phyloP scores from a whole-genome alignment of 2,329 filamentous ascomycete species.

The Cladophialophora immunda region DNA sequence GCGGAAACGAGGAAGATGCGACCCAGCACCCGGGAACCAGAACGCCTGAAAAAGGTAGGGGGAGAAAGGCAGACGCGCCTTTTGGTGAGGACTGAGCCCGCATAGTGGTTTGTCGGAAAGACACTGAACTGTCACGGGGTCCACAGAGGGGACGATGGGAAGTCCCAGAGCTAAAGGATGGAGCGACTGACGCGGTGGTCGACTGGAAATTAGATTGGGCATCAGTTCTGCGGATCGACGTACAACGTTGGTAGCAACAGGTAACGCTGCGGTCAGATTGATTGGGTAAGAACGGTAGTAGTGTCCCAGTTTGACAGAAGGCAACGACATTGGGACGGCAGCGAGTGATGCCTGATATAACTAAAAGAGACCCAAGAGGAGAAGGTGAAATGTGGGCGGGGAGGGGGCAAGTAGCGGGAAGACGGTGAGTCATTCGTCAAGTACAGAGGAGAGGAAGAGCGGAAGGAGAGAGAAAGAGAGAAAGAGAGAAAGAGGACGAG shows the following conservation, averaged over 20 bases:
- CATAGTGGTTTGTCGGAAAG: neutral
- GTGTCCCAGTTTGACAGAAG: slow-evolving; percentile 12
- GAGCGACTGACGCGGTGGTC: neutral
- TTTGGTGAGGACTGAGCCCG: neutral
- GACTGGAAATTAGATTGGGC: slow-evolving; percentile 26
- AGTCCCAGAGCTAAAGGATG: neutral
- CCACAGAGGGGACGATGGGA: neutral
- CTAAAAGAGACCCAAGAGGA: neutral
- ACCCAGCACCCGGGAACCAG: neutral
- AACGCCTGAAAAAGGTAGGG: slow-evolving; percentile 13
- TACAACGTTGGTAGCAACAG: slow-evolving; percentile 20
- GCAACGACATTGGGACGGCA: slow-evolving; percentile 14
- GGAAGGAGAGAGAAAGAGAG: neutral
- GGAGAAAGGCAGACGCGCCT: slow-evolving; percentile 2
- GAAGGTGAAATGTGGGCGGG: neutral
- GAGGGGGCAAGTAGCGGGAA: neutral
- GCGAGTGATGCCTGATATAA: slow-evolving; percentile 4
- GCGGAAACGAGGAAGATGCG: neutral
- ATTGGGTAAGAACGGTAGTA: slow-evolving; percentile 23
- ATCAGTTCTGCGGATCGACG: slow-evolving; percentile 30
- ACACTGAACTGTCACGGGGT: slow-evolving; percentile 2
- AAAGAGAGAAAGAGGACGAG: neutral
- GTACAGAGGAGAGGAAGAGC: neutral
- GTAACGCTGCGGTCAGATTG: slow-evolving; percentile 4
- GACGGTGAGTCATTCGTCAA: neutral